Evolutionary conservation across 169 alveolate genomes (phyloP).

Genomic region (Cryptosporidium parvum): DNA sequence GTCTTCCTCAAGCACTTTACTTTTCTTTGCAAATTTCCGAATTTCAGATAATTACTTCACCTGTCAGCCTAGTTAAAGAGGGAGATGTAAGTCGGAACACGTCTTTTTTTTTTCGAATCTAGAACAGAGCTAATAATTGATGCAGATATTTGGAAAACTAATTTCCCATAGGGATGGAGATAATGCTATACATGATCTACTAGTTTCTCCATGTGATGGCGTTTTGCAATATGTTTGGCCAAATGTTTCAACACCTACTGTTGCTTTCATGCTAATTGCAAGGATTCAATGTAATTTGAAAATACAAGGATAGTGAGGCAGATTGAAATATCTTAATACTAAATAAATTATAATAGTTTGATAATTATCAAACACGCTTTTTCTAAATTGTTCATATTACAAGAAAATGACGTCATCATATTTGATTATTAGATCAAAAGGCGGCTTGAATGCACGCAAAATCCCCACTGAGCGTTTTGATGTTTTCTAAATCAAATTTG

Average conservation of each 20-base stretch:
- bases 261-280: conserved; percentile 68
- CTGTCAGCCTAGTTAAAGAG: conserved; percentile 9
- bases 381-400: background rate
- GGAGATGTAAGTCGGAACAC: conserved; percentile 36
- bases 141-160: conserved; percentile 40
- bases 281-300: conserved; percentile 49
- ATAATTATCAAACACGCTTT: background rate
- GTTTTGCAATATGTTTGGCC: conserved; percentile 74
- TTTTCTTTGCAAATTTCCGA: conserved; percentile 18
- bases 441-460: background rate
- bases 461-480: background rate
- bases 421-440: conserved; percentile 1
- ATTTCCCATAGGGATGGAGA: background rate
- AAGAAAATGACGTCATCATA: background rate
- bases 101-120: background rate
- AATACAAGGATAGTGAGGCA: background rate
- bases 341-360: background rate
- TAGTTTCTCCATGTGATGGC: conserved; percentile 63
- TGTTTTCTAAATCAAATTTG: background rate
- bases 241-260: conserved; percentile 38
- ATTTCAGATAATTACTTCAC: conserved; percentile 35
- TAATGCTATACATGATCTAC: background rate
- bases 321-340: background rate
- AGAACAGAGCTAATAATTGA: background rate
- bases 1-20: conserved; percentile 56